phyloP scores from a whole-genome alignment of 2,329 filamentous ascomycete species.

The Lachnellula hyalina region DNA sequence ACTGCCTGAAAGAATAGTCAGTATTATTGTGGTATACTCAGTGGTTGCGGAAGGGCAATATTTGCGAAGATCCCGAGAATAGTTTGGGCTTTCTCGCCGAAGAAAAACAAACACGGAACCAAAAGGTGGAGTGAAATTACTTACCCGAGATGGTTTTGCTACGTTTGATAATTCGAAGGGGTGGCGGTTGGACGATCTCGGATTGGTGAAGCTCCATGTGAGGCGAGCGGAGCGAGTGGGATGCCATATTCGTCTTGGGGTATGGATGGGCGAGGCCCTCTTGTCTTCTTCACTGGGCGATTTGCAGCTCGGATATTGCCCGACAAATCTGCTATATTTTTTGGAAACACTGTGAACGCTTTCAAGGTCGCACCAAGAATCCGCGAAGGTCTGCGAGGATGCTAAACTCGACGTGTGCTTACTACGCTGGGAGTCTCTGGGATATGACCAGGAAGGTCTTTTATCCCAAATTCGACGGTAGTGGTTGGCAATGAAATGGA shows the following conservation, averaged over 20 bases:
- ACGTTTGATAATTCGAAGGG: conserved; percentile 47
- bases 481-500: conserved; percentile 15
- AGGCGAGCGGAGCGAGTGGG: conserved; percentile 26
- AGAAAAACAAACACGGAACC: too few species aligned
- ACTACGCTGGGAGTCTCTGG: conserved; percentile 23
- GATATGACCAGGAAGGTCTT: conserved; percentile 27
- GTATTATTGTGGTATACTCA: not conserved
- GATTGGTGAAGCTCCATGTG: conserved; percentile 32
- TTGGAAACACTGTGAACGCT: conserved; percentile 27
- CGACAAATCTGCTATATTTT: conserved; percentile 24
- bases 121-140: too few species aligned
- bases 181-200: conserved; percentile 36
- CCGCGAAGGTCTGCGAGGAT: conserved; percentile 31
- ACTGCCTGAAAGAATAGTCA: conserved; percentile 4
- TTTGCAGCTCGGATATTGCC: conserved; percentile 9
- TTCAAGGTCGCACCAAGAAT: conserved; percentile 35
- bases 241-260: conserved; percentile 32
- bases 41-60: too few species aligned
- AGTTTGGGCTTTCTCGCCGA: too few species aligned
- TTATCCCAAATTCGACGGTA: conserved; percentile 21
- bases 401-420: conserved; percentile 32
- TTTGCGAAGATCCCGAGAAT: too few species aligned
- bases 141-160: conserved; percentile 26
- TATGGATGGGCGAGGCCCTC: not conserved
- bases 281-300: conserved; percentile 8